These are phyloP conservation scores for Penicillium macrosclerotiorum DNA, from an alignment of 495 filamentous ascomycete genomes.

Conservation along the genomic window DNA sequence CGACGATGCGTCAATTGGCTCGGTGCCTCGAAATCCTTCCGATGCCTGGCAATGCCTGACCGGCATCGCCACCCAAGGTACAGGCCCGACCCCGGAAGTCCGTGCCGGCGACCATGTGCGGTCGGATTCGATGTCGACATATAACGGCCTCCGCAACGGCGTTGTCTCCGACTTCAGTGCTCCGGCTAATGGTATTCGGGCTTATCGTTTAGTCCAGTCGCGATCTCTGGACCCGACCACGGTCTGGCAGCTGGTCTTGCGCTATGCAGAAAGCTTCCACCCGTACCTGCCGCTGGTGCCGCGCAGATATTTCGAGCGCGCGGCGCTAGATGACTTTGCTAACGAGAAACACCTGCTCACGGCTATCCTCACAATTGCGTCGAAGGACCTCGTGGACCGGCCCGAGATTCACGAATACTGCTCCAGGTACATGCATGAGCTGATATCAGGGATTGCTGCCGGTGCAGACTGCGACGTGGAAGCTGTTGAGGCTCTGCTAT, in stretches of 20 bases:
- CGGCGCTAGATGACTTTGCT: constrained; percentile 47
- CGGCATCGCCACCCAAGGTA: constrained; percentile 36
- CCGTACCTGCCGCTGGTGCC: constrained; percentile 63
- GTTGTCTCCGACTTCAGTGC: constrained; percentile 27
- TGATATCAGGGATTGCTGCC: constrained; percentile 59
- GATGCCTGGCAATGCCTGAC: constrained; percentile 51
- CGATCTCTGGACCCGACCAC: constrained; percentile 46
- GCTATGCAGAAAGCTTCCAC: constrained; percentile 57
- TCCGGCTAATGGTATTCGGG: constrained; percentile 34
- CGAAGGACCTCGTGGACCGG: constrained; percentile 57
- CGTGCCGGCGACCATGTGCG: constrained; percentile 18
- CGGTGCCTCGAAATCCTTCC: constrained; percentile 46
- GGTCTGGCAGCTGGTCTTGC: constrained; percentile 50
- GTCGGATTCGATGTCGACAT: constrained; percentile 25
- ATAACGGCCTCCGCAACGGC: constrained; percentile 30
- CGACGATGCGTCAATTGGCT: constrained; percentile 41
- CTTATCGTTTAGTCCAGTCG: constrained; percentile 51
- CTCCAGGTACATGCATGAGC: constrained; percentile 60
- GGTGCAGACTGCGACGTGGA: constrained; percentile 60
- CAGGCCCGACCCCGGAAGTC: constrained; percentile 18
- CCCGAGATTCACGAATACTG: constrained; percentile 58
- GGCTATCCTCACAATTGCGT: constrained; percentile 60
- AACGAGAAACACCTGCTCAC: constrained; percentile 60
- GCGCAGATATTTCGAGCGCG: constrained; percentile 49
- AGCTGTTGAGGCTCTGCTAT: constrained; percentile 60